Evolutionary conservation across 352 stramenopile species (phyloP).

Genomic region (Pythium rishiriense): DNA sequence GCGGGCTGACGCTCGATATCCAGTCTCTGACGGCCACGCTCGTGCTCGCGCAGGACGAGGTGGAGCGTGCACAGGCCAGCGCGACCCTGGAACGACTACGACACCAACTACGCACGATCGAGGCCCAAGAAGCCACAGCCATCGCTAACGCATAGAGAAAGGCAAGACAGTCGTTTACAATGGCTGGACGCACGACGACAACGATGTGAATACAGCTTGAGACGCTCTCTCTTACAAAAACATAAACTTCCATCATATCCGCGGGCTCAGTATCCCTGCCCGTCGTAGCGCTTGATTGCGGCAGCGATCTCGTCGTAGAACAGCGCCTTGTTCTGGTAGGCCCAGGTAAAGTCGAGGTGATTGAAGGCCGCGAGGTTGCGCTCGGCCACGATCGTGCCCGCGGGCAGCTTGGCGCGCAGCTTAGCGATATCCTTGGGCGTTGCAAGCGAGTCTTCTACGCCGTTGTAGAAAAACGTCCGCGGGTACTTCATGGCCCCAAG

Average conservation of each 20-base stretch:
- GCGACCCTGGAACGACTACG: slow-evolving; percentile 1
- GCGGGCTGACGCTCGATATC: slow-evolving; percentile 9
- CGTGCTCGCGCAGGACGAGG: slow-evolving; percentile 1
- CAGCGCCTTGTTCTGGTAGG: slow-evolving; percentile 18
- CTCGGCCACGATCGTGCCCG: slow-evolving; percentile 53
- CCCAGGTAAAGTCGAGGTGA: slow-evolving; percentile 76
- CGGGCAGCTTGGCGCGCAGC: slow-evolving; percentile 40
- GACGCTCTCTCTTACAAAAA: no score
- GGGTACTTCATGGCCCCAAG: slow-evolving; percentile 52
- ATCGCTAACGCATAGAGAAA: background rate
- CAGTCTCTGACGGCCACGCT: slow-evolving; percentile 15
- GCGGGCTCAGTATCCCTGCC: background rate
- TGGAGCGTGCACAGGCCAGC: background rate
- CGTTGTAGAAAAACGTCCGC: slow-evolving; percentile 50
- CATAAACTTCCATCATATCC: background rate
- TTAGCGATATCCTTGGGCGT: slow-evolving; percentile 46
- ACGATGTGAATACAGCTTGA: no score
- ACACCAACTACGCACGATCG: background rate
- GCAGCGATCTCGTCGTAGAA: slow-evolving; percentile 13
- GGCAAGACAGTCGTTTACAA: background rate
- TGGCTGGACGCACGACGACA: no score
- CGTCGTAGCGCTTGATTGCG: slow-evolving; percentile 4
- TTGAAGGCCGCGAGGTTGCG: slow-evolving; percentile 45
- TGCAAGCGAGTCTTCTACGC: slow-evolving; percentile 52
- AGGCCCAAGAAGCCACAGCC: background rate